A percentile compares a stretch with the other conserved stretches of the same genome.
Evolutionary conservation across 78 protist species (phyloP).

Genomic region (Planoprotostelium fungivorum): DNA sequence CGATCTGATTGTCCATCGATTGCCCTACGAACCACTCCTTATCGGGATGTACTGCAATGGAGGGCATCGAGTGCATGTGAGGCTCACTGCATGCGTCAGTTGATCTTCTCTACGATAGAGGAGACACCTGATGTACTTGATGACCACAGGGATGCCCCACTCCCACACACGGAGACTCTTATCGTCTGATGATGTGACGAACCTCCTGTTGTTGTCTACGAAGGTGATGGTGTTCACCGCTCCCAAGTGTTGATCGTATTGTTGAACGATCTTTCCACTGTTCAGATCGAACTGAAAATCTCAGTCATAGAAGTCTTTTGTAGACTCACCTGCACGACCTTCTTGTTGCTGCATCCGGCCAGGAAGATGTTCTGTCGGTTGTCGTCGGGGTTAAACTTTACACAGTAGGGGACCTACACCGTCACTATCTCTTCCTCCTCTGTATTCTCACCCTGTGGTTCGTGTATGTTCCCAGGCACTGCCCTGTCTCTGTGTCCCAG

Average conservation of each 20-base stretch:
- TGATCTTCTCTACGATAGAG: background rate
- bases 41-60: slow-evolving; percentile 80
- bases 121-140: slow-evolving; percentile 82
- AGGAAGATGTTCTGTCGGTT: slow-evolving; percentile 69
- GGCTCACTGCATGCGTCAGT: slow-evolving; percentile 46
- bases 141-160: slow-evolving; percentile 87
- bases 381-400: slow-evolving; percentile 75
- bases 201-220: slow-evolving; percentile 70
- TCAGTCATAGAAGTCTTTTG: background rate
- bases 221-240: slow-evolving; percentile 92
- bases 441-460: slow-evolving; percentile 30
- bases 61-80: slow-evolving; percentile 75
- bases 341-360: slow-evolving; percentile 77
- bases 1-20: slow-evolving; percentile 91
- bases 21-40: slow-evolving; percentile 81
- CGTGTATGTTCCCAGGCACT: slow-evolving; percentile 51
- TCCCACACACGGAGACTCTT: slow-evolving; percentile 95
- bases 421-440: too few relatives aligned
- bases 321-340: slow-evolving; percentile 42
- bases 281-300: slow-evolving; percentile 59
- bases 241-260: slow-evolving; percentile 90
- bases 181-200: slow-evolving; percentile 91
- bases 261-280: slow-evolving; percentile 70
- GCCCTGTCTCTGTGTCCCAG: slow-evolving; percentile 97
- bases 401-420: slow-evolving; percentile 65